Base-by-base conservation (phyloP, 768 basidiomycete genomes). In the Candolleomyces eurysporus region DNA sequence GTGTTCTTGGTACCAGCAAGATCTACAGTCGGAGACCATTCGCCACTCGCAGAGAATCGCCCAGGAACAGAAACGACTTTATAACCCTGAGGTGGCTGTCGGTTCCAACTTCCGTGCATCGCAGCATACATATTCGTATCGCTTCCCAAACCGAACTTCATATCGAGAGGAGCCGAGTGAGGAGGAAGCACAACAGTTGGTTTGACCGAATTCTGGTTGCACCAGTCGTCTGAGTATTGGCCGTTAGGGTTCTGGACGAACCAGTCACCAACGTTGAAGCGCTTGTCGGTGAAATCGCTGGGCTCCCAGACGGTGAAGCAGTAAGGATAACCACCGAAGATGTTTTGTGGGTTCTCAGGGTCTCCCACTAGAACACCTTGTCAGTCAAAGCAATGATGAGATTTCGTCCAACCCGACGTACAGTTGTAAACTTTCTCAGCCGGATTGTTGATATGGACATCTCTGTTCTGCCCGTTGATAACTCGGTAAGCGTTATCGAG, bases 21-120 rank as follows among this genome's bases (percentile, higher is more conserved):
- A 17, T 46, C 19, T 11, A 17, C 45, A 14, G 45, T 46, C 16
- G 45, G 45, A 7, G 45, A 17, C 45, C 45, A 46, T 17, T 46
- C 19, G 16, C 45, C 45, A 14, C 17, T 46, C 16, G 16, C 45
- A 21, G 45, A 46, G 45, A 46, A 46, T 17, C 19, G 16, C 19
- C 45, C 45, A 7, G 45, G 45, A 17, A 46, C 45, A 21, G 2
- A 17, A 17, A 46, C 45, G 13, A 46, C 45, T 46, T 46, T 46
- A 17, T 46, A 46, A 7, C 45, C 45, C 45, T 46, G 31, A 21
- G 61, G 63, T 3, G 60, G 63, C 26, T 57, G 48, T 19, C 63
- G 60, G 31, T 61, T 60, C 65, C 63, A 66, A 30, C 63, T 63
- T 30, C 65, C 65, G 48, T 66, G 65, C 32, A 64, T 8, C 36